These are phyloP conservation scores for Nitzschia putrida DNA, from an alignment of 108 stramenopile species.

Conservation along the genomic window DNA sequence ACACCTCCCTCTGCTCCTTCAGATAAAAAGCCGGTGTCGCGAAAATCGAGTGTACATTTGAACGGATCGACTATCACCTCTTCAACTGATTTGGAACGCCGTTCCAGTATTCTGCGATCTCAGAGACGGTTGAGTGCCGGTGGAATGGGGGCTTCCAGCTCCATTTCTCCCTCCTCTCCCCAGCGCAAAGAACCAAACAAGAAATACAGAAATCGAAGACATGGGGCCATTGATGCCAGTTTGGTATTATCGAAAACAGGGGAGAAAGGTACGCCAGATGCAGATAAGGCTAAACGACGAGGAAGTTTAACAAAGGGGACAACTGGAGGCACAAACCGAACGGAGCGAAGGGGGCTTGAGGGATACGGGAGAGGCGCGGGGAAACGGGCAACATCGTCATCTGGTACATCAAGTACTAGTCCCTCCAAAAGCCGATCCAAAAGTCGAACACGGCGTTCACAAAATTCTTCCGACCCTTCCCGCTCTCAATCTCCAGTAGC, in stretches of 20 bases:
- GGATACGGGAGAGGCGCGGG: neutral
- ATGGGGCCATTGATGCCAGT: neutral
- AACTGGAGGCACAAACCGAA: neutral
- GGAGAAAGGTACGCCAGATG: neutral
- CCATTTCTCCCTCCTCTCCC: neutral
- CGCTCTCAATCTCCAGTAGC: neutral
- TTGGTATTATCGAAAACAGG: neutral
- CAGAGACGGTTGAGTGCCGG: neutral
- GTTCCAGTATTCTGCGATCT: neutral
- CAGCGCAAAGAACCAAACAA: neutral
- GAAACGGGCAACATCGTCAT: neutral
- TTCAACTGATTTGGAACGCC: neutral
- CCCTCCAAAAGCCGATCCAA: neutral
- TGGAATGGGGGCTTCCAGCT: neutral
- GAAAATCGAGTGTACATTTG: constrained; percentile 4
- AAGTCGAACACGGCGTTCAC: constrained; percentile 11
- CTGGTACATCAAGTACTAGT: neutral
- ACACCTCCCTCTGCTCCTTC: neutral
- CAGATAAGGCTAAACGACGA: neutral
- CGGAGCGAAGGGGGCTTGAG: constrained; percentile 1
- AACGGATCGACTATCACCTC: neutral
- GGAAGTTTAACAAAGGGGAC: neutral
- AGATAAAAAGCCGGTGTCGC: constrained; percentile 4
- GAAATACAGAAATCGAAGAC: constrained; percentile 13
- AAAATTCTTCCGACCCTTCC: neutral